Evolutionary conservation across 352 stramenopile genomes (phyloP), one percentile per base, ranked within the genome.

Genomic region (Phytophthora ramorum): DNA sequence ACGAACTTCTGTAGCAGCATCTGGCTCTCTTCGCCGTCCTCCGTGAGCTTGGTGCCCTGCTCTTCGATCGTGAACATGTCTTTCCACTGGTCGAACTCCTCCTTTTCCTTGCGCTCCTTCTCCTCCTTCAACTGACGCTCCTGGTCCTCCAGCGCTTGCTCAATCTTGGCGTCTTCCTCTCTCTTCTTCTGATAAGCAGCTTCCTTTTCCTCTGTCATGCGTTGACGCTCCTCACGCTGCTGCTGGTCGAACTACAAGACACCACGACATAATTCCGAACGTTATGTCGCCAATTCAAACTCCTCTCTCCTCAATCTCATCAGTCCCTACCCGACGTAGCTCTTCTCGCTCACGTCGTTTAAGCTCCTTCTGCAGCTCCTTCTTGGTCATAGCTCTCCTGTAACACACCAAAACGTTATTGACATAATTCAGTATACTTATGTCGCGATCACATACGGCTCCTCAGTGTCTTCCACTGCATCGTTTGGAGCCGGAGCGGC

Each of bases 11-110:
- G 82, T 32, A 94, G 66, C 50, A 90, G 61, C 34, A 41, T 71
- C 53, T 91, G 76, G 10, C 74, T 90, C 59, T 90, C 85, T 14
- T 90, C 80, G 47, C 74, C 83, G 46, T 88, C 78, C n/a, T 79
- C 75, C 1, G 71, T 59, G 5, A 78, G 24, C 53, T 88, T 89
- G 0, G 78, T 69, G 24, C 85, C 83, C 48, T 87, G 57, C 28
- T 91, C 83, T 43, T 91, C 83, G 37, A 94, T 76, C 14, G 81
- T 73, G 52, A 94, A 91, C 73, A 89, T 83, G 44, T 79, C 69
- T 50, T 92, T 92, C 85, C 84, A 94, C 49, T 89, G 71, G 49
- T 91, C 81, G 48, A 91, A 92, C 57, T 94, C 81, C 28, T 88
- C 75, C 46, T 90, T 81, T 35, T 90, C 85, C 28, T 88, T 74